Conservation (phyloP, 441 rosid species). For the Euphorbia schlechtendalii region DNA sequence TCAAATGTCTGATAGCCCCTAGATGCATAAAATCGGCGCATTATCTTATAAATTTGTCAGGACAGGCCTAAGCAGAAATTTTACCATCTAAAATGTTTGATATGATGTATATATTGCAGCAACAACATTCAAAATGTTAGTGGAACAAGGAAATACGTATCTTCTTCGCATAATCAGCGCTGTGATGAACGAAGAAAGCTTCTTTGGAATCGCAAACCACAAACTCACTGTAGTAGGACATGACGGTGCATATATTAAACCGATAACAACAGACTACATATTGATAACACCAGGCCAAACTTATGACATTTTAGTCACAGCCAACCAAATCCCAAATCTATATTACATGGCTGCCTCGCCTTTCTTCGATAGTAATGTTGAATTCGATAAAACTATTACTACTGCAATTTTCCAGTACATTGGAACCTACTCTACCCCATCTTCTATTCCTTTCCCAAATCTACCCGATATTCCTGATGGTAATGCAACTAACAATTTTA, state of each 20-base stretch:
- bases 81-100: too few relatives aligned
- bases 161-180: slow-evolving; percentile 48
- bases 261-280: slow-evolving; percentile 32
- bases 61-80: too few relatives aligned
- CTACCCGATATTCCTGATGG: slow-evolving; percentile 30
- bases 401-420: slow-evolving; percentile 50
- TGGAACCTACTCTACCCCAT: slow-evolving; percentile 30
- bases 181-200: slow-evolving; percentile 45
- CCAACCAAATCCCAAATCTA: slow-evolving; percentile 33
- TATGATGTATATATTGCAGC: slow-evolving; percentile 18
- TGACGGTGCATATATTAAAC: slow-evolving; percentile 54
- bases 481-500: slow-evolving; percentile 23
- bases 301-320: slow-evolving; percentile 47
- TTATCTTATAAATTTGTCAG: too few relatives aligned
- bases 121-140: slow-evolving; percentile 20
- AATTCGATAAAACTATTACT: slow-evolving; percentile 41
- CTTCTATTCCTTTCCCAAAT: slow-evolving; percentile 27
- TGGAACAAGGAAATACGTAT: slow-evolving; percentile 39
- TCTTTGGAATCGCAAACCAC: slow-evolving; percentile 54
- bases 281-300: slow-evolving; percentile 58
- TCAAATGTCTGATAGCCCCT: too few relatives aligned
- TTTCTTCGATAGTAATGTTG: slow-evolving; percentile 25
- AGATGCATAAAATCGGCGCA: too few relatives aligned
- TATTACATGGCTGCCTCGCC: slow-evolving; percentile 52
- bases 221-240: slow-evolving; percentile 50